Evolutionary conservation across 805 yeast species (phyloP).

Genomic region (Candida fluviatilis): DNA sequence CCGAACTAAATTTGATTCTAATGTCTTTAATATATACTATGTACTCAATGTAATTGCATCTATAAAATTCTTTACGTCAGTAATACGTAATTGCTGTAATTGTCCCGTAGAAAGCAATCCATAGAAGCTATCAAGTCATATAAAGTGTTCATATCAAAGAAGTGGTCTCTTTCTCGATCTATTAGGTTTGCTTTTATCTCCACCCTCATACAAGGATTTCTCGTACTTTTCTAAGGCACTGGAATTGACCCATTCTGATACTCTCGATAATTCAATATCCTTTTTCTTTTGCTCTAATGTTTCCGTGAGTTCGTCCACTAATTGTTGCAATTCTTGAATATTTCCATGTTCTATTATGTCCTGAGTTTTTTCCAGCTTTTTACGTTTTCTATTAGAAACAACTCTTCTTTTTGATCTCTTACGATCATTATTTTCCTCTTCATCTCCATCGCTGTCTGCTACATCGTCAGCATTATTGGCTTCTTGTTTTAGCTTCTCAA

Average conservation of each 20-base stretch:
- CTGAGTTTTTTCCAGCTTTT: conserved; percentile 23
- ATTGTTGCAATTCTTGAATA: conserved; percentile 19
- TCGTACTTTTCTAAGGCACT: conserved; percentile 51
- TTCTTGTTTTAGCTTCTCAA: conserved; percentile 14
- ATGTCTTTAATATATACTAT: too few relatives aligned
- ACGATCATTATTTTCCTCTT: conserved; percentile 22
- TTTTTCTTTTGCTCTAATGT: conserved; percentile 28
- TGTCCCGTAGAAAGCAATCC: too few relatives aligned
- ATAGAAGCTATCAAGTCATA: not conserved
- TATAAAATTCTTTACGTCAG: too few relatives aligned
- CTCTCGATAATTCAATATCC: conserved; percentile 42
- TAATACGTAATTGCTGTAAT: too few relatives aligned
- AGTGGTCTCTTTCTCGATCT: conserved; percentile 9
- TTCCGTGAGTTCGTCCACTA: conserved; percentile 22
- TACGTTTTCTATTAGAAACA: conserved; percentile 32
- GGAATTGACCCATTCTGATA: conserved; percentile 60
- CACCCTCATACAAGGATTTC: conserved; percentile 55
- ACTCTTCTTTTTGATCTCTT: conserved; percentile 29
- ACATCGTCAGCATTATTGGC: conserved; percentile 11
- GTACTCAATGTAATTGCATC: not conserved
- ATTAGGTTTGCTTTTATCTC: conserved; percentile 25
- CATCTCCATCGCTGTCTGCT: conserved; percentile 23
- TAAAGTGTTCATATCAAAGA: not conserved
- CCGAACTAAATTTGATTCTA: conserved; percentile 3
- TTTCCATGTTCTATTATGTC: conserved; percentile 27